These are phyloP conservation scores for Phytophthora cactorum DNA, from an alignment of 352 stramenopile species.

Conservation along the genomic window DNA sequence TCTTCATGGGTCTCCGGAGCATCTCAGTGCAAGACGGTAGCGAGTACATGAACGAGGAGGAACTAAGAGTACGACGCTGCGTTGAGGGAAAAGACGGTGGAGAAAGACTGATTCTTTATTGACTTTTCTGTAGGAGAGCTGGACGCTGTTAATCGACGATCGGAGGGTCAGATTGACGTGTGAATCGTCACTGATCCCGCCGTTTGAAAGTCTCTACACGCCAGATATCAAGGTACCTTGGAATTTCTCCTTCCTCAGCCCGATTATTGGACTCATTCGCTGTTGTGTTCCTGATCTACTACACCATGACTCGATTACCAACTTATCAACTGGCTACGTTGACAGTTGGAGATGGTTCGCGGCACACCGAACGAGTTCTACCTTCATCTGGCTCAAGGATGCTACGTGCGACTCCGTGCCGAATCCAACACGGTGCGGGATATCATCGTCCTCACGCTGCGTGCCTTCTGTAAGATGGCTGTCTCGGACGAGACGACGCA, in stretches of 20 bases:
- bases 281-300: not conserved
- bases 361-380: constrained; percentile 71
- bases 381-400: constrained; percentile 61
- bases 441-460: constrained; percentile 85
- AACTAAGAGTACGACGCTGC: constrained; percentile 53
- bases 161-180: constrained; percentile 76
- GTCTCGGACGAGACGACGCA: constrained; percentile 55
- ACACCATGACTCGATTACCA: no score
- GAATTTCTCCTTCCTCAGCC: not conserved
- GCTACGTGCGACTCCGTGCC: constrained; percentile 70
- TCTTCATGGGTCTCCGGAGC: constrained; percentile 77
- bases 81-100: not conserved
- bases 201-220: constrained; percentile 82
- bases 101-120: constrained; percentile 1
- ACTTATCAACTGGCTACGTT: not conserved
- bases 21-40: constrained; percentile 66
- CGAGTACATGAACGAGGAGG: constrained; percentile 62
- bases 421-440: constrained; percentile 79
- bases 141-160: constrained; percentile 85
- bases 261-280: constrained; percentile 2
- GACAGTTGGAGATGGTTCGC: constrained; percentile 64
- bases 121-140: constrained; percentile 66
- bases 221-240: constrained; percentile 60
- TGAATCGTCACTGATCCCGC: constrained; percentile 80
- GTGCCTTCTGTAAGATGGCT: constrained; percentile 72